Conservation (phyloP, 2,329 filamentous ascomycete species). For the Rhinocladiella mackenziei region DNA sequence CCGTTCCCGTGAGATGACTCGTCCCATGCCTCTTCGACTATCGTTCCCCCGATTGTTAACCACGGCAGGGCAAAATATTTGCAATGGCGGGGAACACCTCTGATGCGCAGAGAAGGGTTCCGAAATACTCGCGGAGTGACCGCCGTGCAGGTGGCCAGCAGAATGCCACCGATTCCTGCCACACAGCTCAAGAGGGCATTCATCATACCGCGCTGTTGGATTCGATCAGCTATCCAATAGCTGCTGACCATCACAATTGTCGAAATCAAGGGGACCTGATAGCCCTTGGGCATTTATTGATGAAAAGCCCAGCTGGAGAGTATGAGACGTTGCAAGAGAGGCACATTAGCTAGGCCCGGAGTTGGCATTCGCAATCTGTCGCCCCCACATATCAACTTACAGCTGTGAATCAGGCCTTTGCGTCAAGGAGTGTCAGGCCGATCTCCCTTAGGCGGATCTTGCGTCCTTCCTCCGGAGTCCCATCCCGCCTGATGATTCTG, state of each 20-base stretch:
- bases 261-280: conserved; percentile 62
- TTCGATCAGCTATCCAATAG: conserved; percentile 62
- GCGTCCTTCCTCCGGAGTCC: conserved; percentile 38
- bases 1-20: conserved; percentile 13
- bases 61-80: conserved; percentile 67
- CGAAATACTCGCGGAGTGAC: conserved; percentile 50
- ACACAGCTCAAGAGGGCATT: conserved; percentile 55
- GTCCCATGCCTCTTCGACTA: conserved; percentile 24
- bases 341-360: conserved; percentile 45
- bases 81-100: conserved; percentile 66
- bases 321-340: conserved; percentile 63
- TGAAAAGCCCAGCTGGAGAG: conserved; percentile 64
- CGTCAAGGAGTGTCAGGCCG: conserved; percentile 42
- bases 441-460: conserved; percentile 48
- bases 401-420: conserved; percentile 48
- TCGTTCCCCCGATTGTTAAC: conserved; percentile 39
- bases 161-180: conserved; percentile 60
- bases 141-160: conserved; percentile 56
- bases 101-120: conserved; percentile 53
- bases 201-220: conserved; percentile 60
- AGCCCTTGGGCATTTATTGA: conserved; percentile 66
- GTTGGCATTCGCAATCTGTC: neutral
- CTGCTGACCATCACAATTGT: conserved; percentile 60
- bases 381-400: conserved; percentile 31
- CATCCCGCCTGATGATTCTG: conserved; percentile 12